Base-by-base conservation (phyloP, 2,329 filamentous ascomycete genomes). In the Fusarium guadeloupense region DNA sequence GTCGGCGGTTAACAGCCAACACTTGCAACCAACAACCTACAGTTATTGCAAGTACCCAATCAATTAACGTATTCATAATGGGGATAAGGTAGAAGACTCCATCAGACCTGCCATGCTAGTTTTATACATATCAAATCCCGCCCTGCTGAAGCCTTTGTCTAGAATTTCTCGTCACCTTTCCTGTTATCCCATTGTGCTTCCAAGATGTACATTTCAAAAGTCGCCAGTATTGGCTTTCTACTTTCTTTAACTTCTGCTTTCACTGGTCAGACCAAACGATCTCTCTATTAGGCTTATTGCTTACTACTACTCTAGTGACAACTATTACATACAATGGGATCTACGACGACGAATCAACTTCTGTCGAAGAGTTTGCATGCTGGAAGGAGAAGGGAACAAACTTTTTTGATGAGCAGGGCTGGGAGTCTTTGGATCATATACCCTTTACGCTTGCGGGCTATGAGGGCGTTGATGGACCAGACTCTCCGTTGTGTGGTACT, bases 311-410 rank as follows among this genome's bases (percentile, higher is more conserved):
- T n/a, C n/a, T n/a, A n/a, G n/a, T n/a, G n/a, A n/a, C n/a, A n/a
- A n/a, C n/a, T 44, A 39, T 50, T 9, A 28, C 40, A 23, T 51
- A 45, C 17, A 30, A n/a, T 5, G 40, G 40, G 3, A 35, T 35
- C 12, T 51, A 51, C 14, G 31, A 21, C 2, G 31, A 51, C 9
- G 30, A 45, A 14, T 16, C 23, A 1, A 23, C 13, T 12, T 21
- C 47, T 0, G 6, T 51, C 10, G 19, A 14, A 3, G 47, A 51
- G 12, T 6, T 51, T 1, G 17, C 30, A 20, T 51, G 40, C 9
- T 37, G 25, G 30, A 45, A 45, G 19, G 23, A 5, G 1, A 12
- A 31, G 0, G 30, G 17, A 6, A 19, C 45, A 4, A n/a, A n/a
- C n/a, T n/a, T n/a, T n/a, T 2, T 50, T 3, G 40, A 25, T 28